phyloP scores from a whole-genome alignment of 2,329 filamentous ascomycete genomes.

The Colletotrichum sp. region DNA sequence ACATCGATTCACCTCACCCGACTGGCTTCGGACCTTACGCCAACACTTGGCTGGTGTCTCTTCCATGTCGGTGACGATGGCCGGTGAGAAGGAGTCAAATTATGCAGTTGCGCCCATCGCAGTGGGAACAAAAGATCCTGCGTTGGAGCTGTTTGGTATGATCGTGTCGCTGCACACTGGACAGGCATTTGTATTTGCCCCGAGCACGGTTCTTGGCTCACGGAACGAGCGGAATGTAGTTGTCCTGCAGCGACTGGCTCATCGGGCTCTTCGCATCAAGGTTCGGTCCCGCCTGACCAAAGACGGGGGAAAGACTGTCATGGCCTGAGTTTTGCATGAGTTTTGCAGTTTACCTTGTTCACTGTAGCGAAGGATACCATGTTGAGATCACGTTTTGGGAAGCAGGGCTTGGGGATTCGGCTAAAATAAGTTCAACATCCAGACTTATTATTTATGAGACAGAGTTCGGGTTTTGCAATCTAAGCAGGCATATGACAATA shows the following conservation, averaged over 20 bases:
- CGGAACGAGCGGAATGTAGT: neutral
- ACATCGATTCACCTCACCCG: conserved; percentile 66
- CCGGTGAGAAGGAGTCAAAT: neutral
- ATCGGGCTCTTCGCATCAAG: conserved; percentile 43
- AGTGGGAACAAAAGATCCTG: conserved; percentile 24
- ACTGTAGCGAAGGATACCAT: neutral
- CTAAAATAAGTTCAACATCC: neutral
- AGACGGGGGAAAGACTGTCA: conserved; percentile 50
- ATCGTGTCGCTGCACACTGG: conserved; percentile 49
- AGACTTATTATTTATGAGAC: neutral
- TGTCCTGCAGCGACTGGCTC: conserved; percentile 34
- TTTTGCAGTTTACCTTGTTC: neutral
- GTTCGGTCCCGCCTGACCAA: conserved; percentile 46
- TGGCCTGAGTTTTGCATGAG: conserved; percentile 33
- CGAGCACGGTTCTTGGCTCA: conserved; percentile 37
- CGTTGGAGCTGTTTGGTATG: conserved; percentile 40
- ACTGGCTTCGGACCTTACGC: conserved; percentile 32
- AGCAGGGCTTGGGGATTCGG: neutral
- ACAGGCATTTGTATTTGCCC: conserved; percentile 52
- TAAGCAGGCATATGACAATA: neutral
- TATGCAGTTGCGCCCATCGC: neutral
- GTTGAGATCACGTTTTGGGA: neutral
- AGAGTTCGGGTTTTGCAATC: neutral
- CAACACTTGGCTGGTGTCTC: conserved; percentile 34
- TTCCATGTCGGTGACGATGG: neutral